Evolutionary conservation across 306 rosid genomes (phyloP), one percentile per base, ranked within the genome.

Genomic region (Cucurbita maxima): DNA sequence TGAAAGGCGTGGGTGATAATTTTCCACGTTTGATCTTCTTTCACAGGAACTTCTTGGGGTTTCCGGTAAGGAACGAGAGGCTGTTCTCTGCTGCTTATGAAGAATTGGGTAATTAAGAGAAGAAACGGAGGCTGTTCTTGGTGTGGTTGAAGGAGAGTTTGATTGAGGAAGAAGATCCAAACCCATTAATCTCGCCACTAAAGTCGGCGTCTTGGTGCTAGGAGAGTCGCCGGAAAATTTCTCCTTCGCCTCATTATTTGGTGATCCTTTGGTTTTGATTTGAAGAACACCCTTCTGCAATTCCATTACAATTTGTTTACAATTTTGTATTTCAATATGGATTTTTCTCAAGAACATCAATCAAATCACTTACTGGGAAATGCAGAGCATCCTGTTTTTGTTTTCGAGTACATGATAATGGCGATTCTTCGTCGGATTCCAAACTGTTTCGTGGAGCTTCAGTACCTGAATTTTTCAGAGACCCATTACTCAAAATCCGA

Each of bases 131-230:
- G 22, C 10, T 15, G 83, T 58, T 63, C 83, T 97, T 36, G 77
- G 34, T 5, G 58, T 69, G 20, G 45, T 69, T 48, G 58, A 22
- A 30, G 74, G 15, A 14, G 74, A 47, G 6, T 25, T 69, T 38
- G 73, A 19, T 48, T 69, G 8, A 14, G 98, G 98, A 76, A 95
- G 97, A 82, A 86, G 92, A 72, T 95, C 99, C 56, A 95, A 89
- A 72, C 97, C 99, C 99, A 95, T 95, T 53, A 95, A 63, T 76
- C 99, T 89, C 9, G 99, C 99, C 20, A 95, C 97, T 78, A 95
- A 83, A 72, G 81, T 89, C 72, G 99, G 99, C 20, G 97, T 95
- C 75, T 91, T 95, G 20, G 91, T 79, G 43, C 85, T 88, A 4
- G 99, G 99, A 43, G 99, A 94, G 76, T 63, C 53, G 76, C 87